Percentiles rank a stretch among this genome's conserved stretches.
phyloP scores from a whole-genome alignment of 495 filamentous ascomycete genomes.

The Sabuloglossum arenarium region DNA sequence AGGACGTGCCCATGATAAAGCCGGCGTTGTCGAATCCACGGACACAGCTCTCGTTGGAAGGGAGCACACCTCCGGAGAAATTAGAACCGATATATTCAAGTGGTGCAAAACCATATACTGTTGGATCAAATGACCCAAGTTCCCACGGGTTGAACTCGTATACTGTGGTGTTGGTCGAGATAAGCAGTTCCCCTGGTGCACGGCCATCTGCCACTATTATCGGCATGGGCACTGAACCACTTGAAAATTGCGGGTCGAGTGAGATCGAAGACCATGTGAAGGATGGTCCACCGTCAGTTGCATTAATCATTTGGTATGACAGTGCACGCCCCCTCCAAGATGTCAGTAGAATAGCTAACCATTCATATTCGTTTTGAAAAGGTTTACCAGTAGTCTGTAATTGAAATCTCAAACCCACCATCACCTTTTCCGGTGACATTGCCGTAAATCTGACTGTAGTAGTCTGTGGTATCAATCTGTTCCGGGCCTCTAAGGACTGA shows the following conservation, averaged over 20 bases:
- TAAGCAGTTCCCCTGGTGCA: constrained; percentile 36
- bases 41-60: constrained; percentile 38
- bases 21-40: constrained; percentile 69
- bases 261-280: constrained; percentile 85
- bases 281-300: constrained; percentile 47
- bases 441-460: constrained; percentile 42
- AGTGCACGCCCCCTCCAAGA: constrained; percentile 38
- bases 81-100: constrained; percentile 57
- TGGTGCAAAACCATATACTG: constrained; percentile 57
- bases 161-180: constrained; percentile 61
- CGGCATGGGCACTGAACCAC: constrained; percentile 56
- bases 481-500: constrained; percentile 52
- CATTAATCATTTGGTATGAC: constrained; percentile 69
- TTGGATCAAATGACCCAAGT: constrained; percentile 68
- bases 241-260: constrained; percentile 37
- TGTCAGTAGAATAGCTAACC: not conserved
- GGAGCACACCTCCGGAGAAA: constrained; percentile 47
- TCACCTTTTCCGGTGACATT: constrained; percentile 43
- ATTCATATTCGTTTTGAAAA: not conserved
- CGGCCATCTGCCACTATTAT: constrained; percentile 62
- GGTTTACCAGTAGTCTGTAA: constrained; percentile 68
- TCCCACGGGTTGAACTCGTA: constrained; percentile 81
- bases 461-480: constrained; percentile 25
- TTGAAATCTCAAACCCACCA: constrained; percentile 52
- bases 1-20: constrained; percentile 76